Base-by-base conservation (phyloP, 192 early-diverging fungal species). In the Backusella tuberculispora region DNA sequence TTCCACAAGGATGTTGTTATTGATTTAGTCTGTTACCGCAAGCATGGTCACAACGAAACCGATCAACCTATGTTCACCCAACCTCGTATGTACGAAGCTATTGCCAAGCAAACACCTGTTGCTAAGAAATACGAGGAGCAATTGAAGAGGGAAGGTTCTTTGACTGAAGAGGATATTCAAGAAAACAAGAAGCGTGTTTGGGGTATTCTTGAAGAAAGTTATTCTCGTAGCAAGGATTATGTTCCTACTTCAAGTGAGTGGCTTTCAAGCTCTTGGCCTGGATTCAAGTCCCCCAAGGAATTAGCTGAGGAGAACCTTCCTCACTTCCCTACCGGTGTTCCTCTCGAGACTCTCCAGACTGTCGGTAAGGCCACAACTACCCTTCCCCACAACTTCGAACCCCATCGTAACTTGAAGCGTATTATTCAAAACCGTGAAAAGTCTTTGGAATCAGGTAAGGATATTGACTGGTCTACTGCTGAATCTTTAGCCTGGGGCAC, bases 51-150 rank as follows among this genome's bases (percentile, higher is more conserved):
- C 92, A 99, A 99, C 86, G 98, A 99, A 85, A 96, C 95, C 41
- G 98, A 99, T 87, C 96, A 99, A 84, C 98, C 98, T 63, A 90
- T 89, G 80, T 99, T 99, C 87, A 99, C 98, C 40, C 98, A 99
- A 83, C 98, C 98, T 56, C 90, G 92, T 79, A 98, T 99, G 96
- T 98, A 98, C 83, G 85, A 92, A 83, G 88, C 89, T 69, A 94
- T 99, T 84, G 87, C 88, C 77, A 88, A 91, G 80, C 96, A 97
- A 88, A 81, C 76, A 44, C 93, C 97, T 2, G 94, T 91, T 34
- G 82, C 95, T 63, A 90, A 96, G 50, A 90, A 91, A 81, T 99
- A 99, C 88, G 90, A 88, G 73, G 85, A 88, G 50, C 90, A 96
- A 85, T 89, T 99, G 40, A 81, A 94, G 21, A 69, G 79, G 74